Base-by-base conservation (phyloP, 208 protist species). In the Crithidia acanthocephali region DNA sequence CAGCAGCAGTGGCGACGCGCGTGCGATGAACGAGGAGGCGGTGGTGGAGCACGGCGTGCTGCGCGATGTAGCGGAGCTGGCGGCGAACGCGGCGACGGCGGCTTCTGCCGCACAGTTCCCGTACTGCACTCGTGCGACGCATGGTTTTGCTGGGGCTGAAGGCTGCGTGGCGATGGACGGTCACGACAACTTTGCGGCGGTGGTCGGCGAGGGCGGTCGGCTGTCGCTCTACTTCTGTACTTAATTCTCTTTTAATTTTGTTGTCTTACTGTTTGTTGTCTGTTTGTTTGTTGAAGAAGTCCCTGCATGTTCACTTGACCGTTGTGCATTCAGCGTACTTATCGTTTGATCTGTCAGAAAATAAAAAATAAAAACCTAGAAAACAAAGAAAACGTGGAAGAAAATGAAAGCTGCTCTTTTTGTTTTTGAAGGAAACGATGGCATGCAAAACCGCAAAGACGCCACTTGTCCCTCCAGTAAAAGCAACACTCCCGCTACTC, bases 121-220 rank as follows among this genome's bases (percentile, higher is more conserved):
- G 8, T 68, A 81, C 68, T n/a, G 35, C 30, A 35, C 51, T n/a
- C 57, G 72, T 13, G 32, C 48, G 44, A 42, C 58, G 40, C 68
- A 68, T 18, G 62, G 35, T 0, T 68, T 67, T 1, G n/a, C n/a
- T n/a, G 35, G 5, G 35, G 35, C 55, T 28, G 20, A 78, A 18
- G 76, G 72, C 56, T 91, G 80, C 62, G 77, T 84, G 20, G 74
- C 67, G 23, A 56, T 91, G 44, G 78, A 80, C 48, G 85, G 72
- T 1, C 77, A 91, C 42, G 85, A 81, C 42, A 79, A 86, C 58
- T 59, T 91, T 13, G 76, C 63, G n/a, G 80, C 82, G 8, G 72
- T 87, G 28, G 82, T 80, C 23, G 56, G 79, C 35, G 85, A 91
- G 30, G 65, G 53, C 8, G 83, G 81, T 50, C 70, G 50, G 4